These are phyloP conservation scores for Solanum sparsipilum DNA, from an alignment of 257 asterid species.

Conservation along the genomic window DNA sequence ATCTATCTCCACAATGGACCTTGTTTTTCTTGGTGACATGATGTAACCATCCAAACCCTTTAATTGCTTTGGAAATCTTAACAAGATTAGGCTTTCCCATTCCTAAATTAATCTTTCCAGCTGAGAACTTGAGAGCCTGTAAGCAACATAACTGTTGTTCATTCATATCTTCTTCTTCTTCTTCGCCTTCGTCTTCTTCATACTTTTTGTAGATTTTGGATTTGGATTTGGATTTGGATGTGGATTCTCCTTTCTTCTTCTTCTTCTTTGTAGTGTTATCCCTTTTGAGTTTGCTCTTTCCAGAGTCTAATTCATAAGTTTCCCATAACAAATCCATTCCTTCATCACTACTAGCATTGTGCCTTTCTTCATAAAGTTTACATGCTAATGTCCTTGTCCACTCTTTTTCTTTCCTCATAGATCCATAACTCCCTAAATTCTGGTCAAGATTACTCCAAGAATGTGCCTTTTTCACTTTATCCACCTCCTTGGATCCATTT, in stretches of 20 bases:
- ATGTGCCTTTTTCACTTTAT: conserved; percentile 3
- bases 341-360: conserved; percentile 41
- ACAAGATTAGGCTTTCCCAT: conserved; percentile 64
- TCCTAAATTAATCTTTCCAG: conserved; percentile 77
- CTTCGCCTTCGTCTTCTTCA: conserved; percentile 1
- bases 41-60: conserved; percentile 83
- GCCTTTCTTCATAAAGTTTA: conserved; percentile 67
- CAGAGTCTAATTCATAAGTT: conserved; percentile 42
- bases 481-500: conserved; percentile 36
- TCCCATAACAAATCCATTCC: conserved; percentile 95
- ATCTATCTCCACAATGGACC: conserved; percentile 59
- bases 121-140: conserved; percentile 63
- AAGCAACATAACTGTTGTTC: conserved; percentile 60
- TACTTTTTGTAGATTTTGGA: neutral
- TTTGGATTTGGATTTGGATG: neutral
- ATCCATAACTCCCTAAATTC: conserved; percentile 34
- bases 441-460: conserved; percentile 17
- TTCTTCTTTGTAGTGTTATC: conserved; percentile 7
- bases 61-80: conserved; percentile 69
- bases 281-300: neutral
- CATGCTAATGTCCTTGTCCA: conserved; percentile 84
- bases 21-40: conserved; percentile 53
- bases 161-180: conserved; percentile 3
- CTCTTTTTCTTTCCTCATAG: conserved; percentile 67
- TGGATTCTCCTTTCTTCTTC: conserved; percentile 6